Base-by-base conservation (phyloP, 2,329 filamentous ascomycete species). In the Cordyceps pruinosa region DNA sequence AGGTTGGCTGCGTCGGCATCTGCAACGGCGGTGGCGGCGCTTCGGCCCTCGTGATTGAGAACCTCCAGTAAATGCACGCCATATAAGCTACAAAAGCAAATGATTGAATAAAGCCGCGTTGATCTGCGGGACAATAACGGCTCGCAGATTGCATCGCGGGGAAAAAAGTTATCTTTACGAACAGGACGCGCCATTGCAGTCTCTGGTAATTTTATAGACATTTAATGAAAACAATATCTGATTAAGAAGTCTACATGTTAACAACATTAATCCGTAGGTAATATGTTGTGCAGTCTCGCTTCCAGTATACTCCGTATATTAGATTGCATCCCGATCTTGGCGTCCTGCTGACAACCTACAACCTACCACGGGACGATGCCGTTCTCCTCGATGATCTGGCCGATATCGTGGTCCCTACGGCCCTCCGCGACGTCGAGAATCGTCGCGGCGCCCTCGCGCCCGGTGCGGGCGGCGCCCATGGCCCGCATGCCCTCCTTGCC, bases 11-110 rank as follows among this genome's bases (percentile, higher is more conserved):
- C 68, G 93, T 89, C 39, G 94, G 90, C 68, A 97, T 99, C 70
- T 99, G 94, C 85, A 99, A 99, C 74, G 94, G 94, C 63, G 94
- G 94, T 58, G 94, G 94, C 66, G 94, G 94, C 71, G 94, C 94
- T 59, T 96, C 90, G 67, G 94, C 94, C 58, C 77, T 99, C 64
- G 90, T 99, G 61, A 84, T 99, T 67, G 94, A 99, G 80, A 84
- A 72, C 69, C 70, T 85, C 68, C 78, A 82, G 74, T 83, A 75
- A 73, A 63, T 30, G 58, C 56, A 49, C 49, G 46, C 13, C 17
- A 13, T 9, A 19, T 9, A 12, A 32, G 19, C 49, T 23, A 44
- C 41, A 21, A 13, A 49, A 35, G 13, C 2, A 13, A 15, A 46
- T 48, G 56, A 50, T 37, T 48, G 53, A 50, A 49, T 35, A 39